These are phyloP conservation scores for Neurospora crassa DNA, from an alignment of 2,329 filamentous ascomycete genomes.

Conservation along the genomic window DNA sequence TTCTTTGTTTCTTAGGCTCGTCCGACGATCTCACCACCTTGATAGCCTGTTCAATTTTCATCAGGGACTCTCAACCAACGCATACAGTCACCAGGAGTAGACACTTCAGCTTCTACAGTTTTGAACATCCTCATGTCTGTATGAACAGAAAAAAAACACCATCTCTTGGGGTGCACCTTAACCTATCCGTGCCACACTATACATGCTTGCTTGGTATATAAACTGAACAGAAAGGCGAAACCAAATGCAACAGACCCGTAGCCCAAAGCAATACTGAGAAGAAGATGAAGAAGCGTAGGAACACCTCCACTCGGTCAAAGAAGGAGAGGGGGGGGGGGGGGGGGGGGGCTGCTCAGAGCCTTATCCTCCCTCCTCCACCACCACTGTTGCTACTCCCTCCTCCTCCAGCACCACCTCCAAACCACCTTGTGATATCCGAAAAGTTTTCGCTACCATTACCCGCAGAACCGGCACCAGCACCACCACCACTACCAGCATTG, in stretches of 20 bases:
- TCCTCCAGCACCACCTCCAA: slow-evolving; percentile 22
- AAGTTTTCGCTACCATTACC: slow-evolving; percentile 20
- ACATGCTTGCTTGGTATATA: background rate
- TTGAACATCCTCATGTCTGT: background rate
- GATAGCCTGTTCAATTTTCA: background rate
- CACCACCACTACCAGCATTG: slow-evolving; percentile 24
- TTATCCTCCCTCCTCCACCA: slow-evolving; percentile 31
- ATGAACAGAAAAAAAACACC: background rate
- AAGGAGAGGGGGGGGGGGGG: background rate
- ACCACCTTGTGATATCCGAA: slow-evolving; percentile 46
- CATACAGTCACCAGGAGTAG: background rate
- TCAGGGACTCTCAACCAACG: background rate
- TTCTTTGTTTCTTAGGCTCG: too few relatives aligned
- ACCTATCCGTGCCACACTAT: background rate
- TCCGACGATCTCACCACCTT: background rate
- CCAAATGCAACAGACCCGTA: background rate
- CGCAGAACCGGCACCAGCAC: slow-evolving; percentile 21
- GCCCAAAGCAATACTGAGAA: background rate
- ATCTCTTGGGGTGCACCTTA: background rate
- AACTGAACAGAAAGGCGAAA: background rate
- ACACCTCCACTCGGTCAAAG: background rate
- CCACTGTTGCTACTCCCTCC: slow-evolving; percentile 18
- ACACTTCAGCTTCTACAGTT: background rate
- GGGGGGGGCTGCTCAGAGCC: slow-evolving; percentile 19
- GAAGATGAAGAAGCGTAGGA: background rate